phyloP scores from a whole-genome alignment of 176 grass and related monocot genomes.

The Avena eriantha region DNA sequence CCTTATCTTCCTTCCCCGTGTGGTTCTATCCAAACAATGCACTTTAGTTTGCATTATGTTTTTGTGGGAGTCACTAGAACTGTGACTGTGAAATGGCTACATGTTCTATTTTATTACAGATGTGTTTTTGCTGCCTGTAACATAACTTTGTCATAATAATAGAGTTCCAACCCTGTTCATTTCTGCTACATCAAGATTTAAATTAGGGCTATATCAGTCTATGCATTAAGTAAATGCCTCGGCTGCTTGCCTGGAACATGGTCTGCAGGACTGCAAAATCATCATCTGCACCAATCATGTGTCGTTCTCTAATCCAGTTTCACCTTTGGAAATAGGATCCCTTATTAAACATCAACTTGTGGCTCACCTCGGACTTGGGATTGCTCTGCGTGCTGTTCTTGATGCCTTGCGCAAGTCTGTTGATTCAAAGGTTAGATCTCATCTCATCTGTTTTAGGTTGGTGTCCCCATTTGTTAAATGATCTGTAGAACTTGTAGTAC shows the following conservation, averaged over 20 bases:
- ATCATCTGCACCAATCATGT: constrained; percentile 7
- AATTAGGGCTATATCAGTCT: constrained; percentile 14
- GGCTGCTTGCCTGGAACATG: constrained; percentile 21
- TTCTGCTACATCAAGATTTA: constrained; percentile 21
- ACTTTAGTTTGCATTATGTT: constrained; percentile 8
- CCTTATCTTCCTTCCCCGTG: background rate
- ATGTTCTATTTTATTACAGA: background rate
- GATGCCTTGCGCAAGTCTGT: constrained; percentile 86
- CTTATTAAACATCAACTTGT: constrained; percentile 92
- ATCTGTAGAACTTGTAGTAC: constrained; percentile 14
- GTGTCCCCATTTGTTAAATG: constrained; percentile 16
- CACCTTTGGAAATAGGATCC: constrained; percentile 54
- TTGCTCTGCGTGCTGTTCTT: constrained; percentile 85
- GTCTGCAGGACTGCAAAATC: background rate
- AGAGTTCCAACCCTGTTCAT: constrained; percentile 12
- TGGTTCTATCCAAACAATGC: background rate
- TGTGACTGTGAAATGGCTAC: background rate
- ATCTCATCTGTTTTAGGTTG: constrained; percentile 25
- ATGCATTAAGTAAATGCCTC: constrained; percentile 1
- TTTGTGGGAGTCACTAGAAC: background rate
- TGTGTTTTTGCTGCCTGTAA: constrained; percentile 3
- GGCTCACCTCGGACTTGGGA: constrained; percentile 65
- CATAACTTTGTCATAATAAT: constrained; percentile 10
- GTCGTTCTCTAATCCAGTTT: constrained; percentile 34
- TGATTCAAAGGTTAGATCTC: constrained; percentile 88